phyloP scores from a whole-genome alignment of 495 filamentous ascomycete genomes.

The Cryomyces minteri region DNA sequence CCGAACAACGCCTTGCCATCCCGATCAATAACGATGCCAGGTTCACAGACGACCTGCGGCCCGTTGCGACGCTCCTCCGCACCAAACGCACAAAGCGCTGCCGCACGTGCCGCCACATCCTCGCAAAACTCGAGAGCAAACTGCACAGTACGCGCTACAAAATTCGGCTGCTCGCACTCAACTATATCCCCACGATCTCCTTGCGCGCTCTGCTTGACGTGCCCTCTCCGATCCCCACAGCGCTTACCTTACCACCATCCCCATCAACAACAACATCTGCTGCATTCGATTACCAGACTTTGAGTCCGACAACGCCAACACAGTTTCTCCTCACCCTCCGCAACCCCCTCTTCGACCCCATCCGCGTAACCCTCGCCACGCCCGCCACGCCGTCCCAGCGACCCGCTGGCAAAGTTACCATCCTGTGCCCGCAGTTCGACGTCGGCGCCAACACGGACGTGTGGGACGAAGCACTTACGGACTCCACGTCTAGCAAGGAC shows the following conservation, averaged over 20 bases:
- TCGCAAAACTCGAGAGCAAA: slow-evolving; percentile 87
- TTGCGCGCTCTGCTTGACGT: slow-evolving; percentile 7
- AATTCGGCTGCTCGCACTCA: slow-evolving; percentile 73
- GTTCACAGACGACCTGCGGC: slow-evolving; percentile 52
- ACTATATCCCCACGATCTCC: slow-evolving; percentile 67
- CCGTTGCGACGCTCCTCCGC: slow-evolving; percentile 60
- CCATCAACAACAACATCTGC: not conserved
- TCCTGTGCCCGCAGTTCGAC: slow-evolving; percentile 87
- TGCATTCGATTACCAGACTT: slow-evolving; percentile 25
- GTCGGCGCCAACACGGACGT: slow-evolving; percentile 89
- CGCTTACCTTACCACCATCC: slow-evolving; percentile 6
- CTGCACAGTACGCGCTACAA: slow-evolving; percentile 69
- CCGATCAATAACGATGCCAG: slow-evolving; percentile 17
- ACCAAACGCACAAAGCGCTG: slow-evolving; percentile 91
- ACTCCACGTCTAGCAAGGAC: slow-evolving; percentile 28
- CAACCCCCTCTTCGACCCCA: slow-evolving; percentile 83
- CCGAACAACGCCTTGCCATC: slow-evolving; percentile 31
- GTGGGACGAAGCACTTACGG: slow-evolving; percentile 76
- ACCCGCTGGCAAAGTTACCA: slow-evolving; percentile 63
- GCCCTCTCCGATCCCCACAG: slow-evolving; percentile 2
- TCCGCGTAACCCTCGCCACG: slow-evolving; percentile 75
- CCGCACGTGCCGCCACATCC: slow-evolving; percentile 79
- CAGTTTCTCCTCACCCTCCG: slow-evolving; percentile 78
- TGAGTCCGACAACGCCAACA: slow-evolving; percentile 48
- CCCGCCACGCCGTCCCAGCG: slow-evolving; percentile 62